Percentiles rank a stretch among this genome's conserved stretches.
These are phyloP conservation scores for Blyttiomyces sp. DNA, from an alignment of 371 early-diverging fungal genomes.

Conservation along the genomic window DNA sequence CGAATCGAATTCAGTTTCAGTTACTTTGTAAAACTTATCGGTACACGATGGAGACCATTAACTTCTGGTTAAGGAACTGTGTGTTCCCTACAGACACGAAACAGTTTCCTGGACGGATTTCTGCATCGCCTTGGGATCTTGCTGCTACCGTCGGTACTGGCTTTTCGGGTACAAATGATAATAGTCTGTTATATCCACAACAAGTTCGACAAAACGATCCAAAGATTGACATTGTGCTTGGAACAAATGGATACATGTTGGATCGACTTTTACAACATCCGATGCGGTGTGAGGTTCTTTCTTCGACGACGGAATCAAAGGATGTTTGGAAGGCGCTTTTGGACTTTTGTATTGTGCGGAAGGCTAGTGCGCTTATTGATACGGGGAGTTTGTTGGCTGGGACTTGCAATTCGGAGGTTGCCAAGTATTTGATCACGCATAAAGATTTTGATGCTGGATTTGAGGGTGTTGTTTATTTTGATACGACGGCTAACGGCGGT, in stretches of 20 bases:
- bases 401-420: not conserved
- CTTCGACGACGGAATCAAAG: not conserved
- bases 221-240: not conserved
- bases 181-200: not conserved
- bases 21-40: not conserved
- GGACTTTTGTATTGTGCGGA: not conserved
- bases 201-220: constrained; percentile 11
- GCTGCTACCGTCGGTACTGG: constrained; percentile 1
- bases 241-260: constrained; percentile 14
- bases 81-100: constrained; percentile 8
- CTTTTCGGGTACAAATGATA: constrained; percentile 18
- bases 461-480: constrained; percentile 8
- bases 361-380: constrained; percentile 10
- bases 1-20: constrained; percentile 2
- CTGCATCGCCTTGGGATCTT: constrained; percentile 8
- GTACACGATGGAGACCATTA: constrained; percentile 2
- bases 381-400: constrained; percentile 13
- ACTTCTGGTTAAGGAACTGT: constrained; percentile 17
- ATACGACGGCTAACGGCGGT: not conserved
- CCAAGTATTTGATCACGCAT: not conserved
- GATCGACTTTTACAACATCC: not conserved
- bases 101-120: constrained; percentile 5
- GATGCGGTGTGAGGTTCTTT: not conserved
- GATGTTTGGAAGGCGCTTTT: not conserved
- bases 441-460: not conserved